phyloP scores from a whole-genome alignment of 129 eudicot genomes.

The Lactuca saligna region DNA sequence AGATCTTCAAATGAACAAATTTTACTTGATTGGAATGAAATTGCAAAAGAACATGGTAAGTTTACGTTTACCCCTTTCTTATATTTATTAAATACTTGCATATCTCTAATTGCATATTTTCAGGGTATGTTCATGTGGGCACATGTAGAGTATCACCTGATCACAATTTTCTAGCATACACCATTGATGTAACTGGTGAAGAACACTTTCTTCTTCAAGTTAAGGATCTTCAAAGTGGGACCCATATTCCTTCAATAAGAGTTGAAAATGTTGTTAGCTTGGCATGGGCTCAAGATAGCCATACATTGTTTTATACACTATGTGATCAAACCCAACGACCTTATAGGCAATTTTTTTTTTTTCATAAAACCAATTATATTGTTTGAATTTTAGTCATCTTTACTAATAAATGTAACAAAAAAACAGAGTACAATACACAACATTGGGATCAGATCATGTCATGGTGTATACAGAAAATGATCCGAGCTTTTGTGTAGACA shows the following conservation, averaged over 20 bases:
- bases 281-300: constrained; percentile 86
- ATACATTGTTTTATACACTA: constrained; percentile 68
- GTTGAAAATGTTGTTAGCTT: constrained; percentile 79
- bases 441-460: constrained; percentile 50
- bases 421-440: constrained; percentile 66
- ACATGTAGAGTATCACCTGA: constrained; percentile 92
- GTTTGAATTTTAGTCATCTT: constrained; percentile 2
- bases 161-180: constrained; percentile 79
- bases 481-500: constrained; percentile 83
- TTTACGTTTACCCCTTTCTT: not conserved
- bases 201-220: constrained; percentile 73
- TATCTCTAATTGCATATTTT: constrained; percentile 7
- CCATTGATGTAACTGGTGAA: constrained; percentile 66
- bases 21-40: constrained; percentile 91
- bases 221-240: constrained; percentile 60
- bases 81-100: not conserved
- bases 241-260: constrained; percentile 36
- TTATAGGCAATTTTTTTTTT: constrained; percentile 48
- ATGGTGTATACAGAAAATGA: constrained; percentile 57
- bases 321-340: constrained; percentile 85
- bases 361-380: constrained; percentile 11
- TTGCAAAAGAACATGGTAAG: constrained; percentile 72
- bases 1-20: constrained; percentile 46
- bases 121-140: constrained; percentile 94
- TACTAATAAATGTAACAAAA: constrained; percentile 8